Base-by-base conservation (phyloP, 768 basidiomycete genomes). In the Lentinus brumalis region DNA sequence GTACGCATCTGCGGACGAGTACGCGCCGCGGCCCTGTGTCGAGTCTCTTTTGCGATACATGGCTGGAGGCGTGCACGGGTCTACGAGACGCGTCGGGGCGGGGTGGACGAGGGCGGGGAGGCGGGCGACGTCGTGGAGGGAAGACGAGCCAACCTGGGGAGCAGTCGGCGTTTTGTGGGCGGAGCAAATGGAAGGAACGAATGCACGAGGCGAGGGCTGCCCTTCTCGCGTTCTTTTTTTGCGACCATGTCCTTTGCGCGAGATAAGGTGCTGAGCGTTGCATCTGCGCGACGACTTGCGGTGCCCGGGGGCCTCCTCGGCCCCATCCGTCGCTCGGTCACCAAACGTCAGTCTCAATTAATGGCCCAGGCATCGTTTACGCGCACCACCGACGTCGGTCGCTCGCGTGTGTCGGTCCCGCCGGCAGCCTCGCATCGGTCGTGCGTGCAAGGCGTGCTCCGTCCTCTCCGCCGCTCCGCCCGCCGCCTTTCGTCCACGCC, bases 1-100 rank as follows among this genome's bases (percentile, higher is more conserved):
- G 50, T 72, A 72, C 41, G 69, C 67, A 65, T 71, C 70, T 29
- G 70, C 67, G 51, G 61, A 64, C 53, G 67, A 67, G 60, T 69
- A 66, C 45, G 56, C 66, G 46, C 26, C 45, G 56, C 65, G 59
- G 2, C 54, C 59, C 51, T 41, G 65, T 41, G 49, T 62, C 58
- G 62, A 62, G 63, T 57, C 64, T 60, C 50, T 50, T 39, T 41
- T 57, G 62, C 66, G 60, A 39, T 64, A 64, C 61, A 62, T 62
- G 50, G 52, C 40, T 49, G 31, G 18, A 15, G 8, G 53, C 52
- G 59, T 46, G 58, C 49, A 55, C 26, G 57, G 45, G 60, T 63
- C 62, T 18, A 49, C 8, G 5, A 10, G n/a, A 15, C 4, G 16
- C 44, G 39, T 15, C 7, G 40, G 56, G 49, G 21, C 12, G 44